A percentile compares a stretch with the other conserved stretches of the same genome.
Conservation (phyloP, 352 stramenopile species). For the Pythium graminicola region DNA sequence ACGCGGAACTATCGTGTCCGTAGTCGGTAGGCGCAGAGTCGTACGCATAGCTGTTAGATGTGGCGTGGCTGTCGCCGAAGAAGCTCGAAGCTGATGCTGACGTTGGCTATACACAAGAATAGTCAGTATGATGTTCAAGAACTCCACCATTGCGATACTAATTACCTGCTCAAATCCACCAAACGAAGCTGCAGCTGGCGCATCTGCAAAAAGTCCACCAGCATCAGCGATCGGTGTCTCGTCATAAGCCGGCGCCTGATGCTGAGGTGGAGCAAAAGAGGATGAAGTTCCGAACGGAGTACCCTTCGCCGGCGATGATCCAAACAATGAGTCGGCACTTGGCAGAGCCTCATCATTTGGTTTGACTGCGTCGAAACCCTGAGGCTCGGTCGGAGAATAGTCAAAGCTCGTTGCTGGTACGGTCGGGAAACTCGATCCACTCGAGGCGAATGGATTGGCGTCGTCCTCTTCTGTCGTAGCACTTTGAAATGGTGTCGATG, state of each 20-base stretch:
- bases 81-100: constrained; percentile 15
- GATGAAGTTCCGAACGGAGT: constrained; percentile 42
- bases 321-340: constrained; percentile 60
- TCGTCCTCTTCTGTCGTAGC: constrained; percentile 18
- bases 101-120: constrained; percentile 10
- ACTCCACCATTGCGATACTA: constrained; percentile 11
- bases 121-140: background rate
- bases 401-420: constrained; percentile 7
- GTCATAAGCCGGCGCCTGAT: constrained; percentile 6
- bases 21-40: background rate
- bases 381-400: background rate
- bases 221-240: constrained; percentile 51
- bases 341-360: constrained; percentile 22
- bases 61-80: constrained; percentile 2
- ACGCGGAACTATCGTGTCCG: background rate
- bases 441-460: constrained; percentile 41
- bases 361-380: background rate
- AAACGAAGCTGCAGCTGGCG: constrained; percentile 29
- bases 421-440: constrained; percentile 26
- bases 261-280: constrained; percentile 25
- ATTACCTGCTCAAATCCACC: constrained; percentile 21
- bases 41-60: constrained; percentile 3
- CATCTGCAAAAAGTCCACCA: constrained; percentile 49
- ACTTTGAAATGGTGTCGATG: background rate
- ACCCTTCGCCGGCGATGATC: constrained; percentile 38